A percentile compares a stretch with the other conserved stretches of the same genome.
phyloP scores from a whole-genome alignment of 345 rosid species.

The Anacardium occidentale region DNA sequence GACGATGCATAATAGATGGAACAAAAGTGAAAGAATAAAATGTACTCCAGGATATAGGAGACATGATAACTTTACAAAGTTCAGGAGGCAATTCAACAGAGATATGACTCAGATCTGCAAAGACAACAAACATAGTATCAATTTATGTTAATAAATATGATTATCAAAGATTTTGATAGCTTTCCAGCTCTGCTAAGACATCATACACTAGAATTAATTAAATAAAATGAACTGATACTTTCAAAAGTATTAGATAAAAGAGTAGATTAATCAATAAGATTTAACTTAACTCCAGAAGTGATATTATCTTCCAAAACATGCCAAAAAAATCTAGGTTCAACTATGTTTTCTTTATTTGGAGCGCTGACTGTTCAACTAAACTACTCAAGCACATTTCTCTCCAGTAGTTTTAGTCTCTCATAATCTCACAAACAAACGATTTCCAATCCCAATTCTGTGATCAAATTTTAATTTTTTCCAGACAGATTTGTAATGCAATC shows the following conservation, averaged over 20 bases:
- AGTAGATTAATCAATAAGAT: background rate
- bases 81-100: conserved; percentile 87
- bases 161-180: background rate
- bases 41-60: conserved; percentile 66
- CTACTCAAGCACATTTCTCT: background rate
- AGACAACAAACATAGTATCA: background rate
- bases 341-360: background rate
- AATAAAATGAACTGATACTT: background rate
- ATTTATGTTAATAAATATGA: background rate
- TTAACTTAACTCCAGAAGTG: background rate
- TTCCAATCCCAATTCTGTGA: background rate
- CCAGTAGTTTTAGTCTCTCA: background rate
- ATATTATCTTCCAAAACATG: background rate
- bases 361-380: background rate
- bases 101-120: conserved; percentile 49
- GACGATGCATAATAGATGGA: conserved; percentile 75
- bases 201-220: background rate
- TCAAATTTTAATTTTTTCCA: background rate
- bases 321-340: background rate
- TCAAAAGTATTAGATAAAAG: background rate
- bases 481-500: background rate
- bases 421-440: background rate
- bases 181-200: conserved; percentile 38
- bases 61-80: conserved; percentile 56
- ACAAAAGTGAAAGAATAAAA: conserved; percentile 66